Evolutionary conservation across 768 basidiomycete genomes (phyloP).

Genomic region (Naganishia onofrii): DNA sequence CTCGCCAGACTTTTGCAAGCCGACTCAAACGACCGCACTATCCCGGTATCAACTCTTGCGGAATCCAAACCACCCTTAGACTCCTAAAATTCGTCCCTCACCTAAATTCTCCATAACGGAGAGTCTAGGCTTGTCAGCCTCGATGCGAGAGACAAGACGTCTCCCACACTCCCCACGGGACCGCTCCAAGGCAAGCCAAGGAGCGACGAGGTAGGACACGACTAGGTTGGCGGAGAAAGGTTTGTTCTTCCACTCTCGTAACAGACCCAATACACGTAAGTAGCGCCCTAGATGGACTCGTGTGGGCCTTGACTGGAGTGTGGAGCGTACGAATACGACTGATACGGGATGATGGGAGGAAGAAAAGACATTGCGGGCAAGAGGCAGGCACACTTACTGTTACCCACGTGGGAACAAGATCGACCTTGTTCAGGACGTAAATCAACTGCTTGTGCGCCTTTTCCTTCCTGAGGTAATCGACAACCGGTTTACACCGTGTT

Average conservation of each 20-base stretch:
- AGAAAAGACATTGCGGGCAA: neutral
- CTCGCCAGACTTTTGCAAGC: constrained; percentile 13
- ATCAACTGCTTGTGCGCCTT: constrained; percentile 97
- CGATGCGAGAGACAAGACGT: constrained; percentile 38
- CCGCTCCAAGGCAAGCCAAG: constrained; percentile 52
- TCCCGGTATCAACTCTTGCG: constrained; percentile 54
- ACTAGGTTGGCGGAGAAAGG: constrained; percentile 43
- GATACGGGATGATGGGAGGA: constrained; percentile 22
- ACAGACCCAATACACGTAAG: constrained; percentile 52
- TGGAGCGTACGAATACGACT: constrained; percentile 41
- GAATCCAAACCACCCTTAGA: constrained; percentile 36
- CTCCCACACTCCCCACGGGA: constrained; percentile 41
- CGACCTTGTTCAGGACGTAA: constrained; percentile 95
- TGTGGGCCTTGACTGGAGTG: constrained; percentile 56
- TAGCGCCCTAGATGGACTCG: constrained; percentile 34
- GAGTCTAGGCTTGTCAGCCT: constrained; percentile 19
- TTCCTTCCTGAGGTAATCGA: constrained; percentile 91
- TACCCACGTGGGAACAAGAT: constrained; percentile 97
- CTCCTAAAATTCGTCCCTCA: constrained; percentile 26
- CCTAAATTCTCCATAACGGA: constrained; percentile 24
- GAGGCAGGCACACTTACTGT: constrained; percentile 64
- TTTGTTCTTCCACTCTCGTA: constrained; percentile 59
- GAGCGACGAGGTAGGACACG: constrained; percentile 35
- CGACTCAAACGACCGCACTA: constrained; percentile 9
- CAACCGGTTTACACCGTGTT: constrained; percentile 87